A percentile compares a stretch with the other conserved stretches of the same genome.
phyloP scores from a whole-genome alignment of 176 grass and related monocot genomes.

The Oryza glumipatula region DNA sequence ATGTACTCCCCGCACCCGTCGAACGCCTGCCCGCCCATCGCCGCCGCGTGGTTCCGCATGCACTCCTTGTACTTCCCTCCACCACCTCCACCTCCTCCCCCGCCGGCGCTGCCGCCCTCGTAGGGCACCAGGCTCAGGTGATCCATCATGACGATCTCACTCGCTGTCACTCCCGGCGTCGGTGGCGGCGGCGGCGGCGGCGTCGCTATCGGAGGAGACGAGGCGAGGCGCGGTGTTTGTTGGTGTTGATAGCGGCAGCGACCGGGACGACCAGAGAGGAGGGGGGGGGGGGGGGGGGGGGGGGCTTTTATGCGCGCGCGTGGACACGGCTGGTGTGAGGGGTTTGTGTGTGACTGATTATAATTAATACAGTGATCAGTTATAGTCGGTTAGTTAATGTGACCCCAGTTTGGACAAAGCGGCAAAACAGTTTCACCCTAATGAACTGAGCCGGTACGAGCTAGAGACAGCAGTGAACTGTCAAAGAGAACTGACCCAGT shows the following conservation, averaged over 20 bases:
- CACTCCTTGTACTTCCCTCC: slow-evolving; percentile 85
- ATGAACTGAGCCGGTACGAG: neutral
- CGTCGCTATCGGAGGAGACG: slow-evolving; percentile 30
- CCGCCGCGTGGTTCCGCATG: slow-evolving; percentile 94
- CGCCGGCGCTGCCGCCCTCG: slow-evolving; percentile 35
- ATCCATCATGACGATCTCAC: slow-evolving; percentile 53
- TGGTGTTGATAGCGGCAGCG: neutral
- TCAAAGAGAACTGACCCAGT: too few species aligned
- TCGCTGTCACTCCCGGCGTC: neutral
- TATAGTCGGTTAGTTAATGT: neutral
- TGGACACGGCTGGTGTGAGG: neutral
- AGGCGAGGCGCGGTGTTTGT: neutral
- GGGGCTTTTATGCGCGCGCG: slow-evolving; percentile 8
- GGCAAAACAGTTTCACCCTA: neutral
- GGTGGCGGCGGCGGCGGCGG: neutral
- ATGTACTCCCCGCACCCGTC: slow-evolving; percentile 98
- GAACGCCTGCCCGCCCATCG: slow-evolving; percentile 79
- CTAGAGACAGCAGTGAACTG: neutral
- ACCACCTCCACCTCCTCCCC: neutral
- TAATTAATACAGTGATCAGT: slow-evolving; percentile 7
- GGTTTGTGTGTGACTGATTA: neutral
- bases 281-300: too few species aligned
- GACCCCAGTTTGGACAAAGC: neutral
- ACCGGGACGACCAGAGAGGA: neutral
- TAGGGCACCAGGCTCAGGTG: slow-evolving; percentile 67